Percentiles rank a stretch among this genome's conserved stretches.
Evolutionary conservation across 1,139 yeast genomes (phyloP).

Genomic region (Suhomyces yuchorum): DNA sequence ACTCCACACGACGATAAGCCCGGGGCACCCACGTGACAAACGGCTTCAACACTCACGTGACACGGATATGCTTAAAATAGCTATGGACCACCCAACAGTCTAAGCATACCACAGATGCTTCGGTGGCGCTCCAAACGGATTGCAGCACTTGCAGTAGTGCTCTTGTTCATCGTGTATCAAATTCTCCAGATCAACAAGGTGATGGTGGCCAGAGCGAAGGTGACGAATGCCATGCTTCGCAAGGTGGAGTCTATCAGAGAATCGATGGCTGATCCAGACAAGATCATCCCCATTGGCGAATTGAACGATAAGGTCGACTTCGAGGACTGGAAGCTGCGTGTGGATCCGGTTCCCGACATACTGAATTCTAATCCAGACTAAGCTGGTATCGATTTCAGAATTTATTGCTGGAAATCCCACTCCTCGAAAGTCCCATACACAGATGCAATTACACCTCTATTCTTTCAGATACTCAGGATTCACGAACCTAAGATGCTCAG

Average conservation of each 20-base stretch:
- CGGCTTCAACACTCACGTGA: not conserved
- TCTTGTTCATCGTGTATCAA: not conserved
- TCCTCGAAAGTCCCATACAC: too few species aligned
- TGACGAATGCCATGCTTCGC: not conserved
- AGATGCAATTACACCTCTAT: too few species aligned
- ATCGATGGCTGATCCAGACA: slow-evolving; percentile 4
- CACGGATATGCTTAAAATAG: too few species aligned
- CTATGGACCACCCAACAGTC: not conserved
- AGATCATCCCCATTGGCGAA: slow-evolving; percentile 1
- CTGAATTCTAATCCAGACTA: not conserved
- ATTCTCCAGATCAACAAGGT: slow-evolving; percentile 4
- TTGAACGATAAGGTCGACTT: slow-evolving; percentile 6
- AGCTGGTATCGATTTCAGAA: too few species aligned
- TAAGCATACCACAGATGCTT: not conserved
- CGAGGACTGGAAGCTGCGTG: slow-evolving; percentile 1
- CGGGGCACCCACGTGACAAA: not conserved
- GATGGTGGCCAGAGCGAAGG: slow-evolving; percentile 8
- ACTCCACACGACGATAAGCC: slow-evolving; percentile 1
- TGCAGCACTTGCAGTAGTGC: slow-evolving; percentile 1
- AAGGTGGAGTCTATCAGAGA: not conserved
- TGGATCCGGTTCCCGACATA: not conserved
- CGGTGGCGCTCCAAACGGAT: slow-evolving; percentile 1
- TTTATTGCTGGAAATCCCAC: too few species aligned
- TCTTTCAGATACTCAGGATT: too few species aligned
- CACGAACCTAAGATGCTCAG: too few species aligned